A percentile compares a stretch with the other conserved stretches of the same genome.
Conservation (phyloP, 768 basidiomycete genomes). For the Mycena latifolia region DNA sequence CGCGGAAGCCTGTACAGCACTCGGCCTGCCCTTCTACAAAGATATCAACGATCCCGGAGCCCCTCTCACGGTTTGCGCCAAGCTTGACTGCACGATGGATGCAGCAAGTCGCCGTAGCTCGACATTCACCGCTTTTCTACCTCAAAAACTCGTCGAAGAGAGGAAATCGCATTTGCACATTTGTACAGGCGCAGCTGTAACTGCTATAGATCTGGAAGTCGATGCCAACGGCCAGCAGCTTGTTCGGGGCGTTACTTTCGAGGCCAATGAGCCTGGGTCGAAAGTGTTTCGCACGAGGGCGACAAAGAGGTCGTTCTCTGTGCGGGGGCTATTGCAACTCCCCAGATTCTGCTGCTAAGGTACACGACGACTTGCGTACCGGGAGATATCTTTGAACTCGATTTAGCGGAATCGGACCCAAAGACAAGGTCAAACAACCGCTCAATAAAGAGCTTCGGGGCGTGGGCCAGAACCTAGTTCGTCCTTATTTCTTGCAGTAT, state of each 20-base stretch:
- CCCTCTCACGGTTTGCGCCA: constrained; percentile 35
- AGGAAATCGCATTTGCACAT: constrained; percentile 38
- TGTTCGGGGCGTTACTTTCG: constrained; percentile 1
- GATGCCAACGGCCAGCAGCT: background rate
- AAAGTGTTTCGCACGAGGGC: constrained; percentile 7
- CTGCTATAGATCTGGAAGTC: constrained; percentile 23
- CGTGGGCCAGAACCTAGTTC: constrained; percentile 48
- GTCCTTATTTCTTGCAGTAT: constrained; percentile 1
- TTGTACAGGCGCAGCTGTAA: constrained; percentile 38
- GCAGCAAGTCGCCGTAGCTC: constrained; percentile 35
- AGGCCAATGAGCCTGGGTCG: constrained; percentile 4
- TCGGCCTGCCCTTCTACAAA: constrained; percentile 37
- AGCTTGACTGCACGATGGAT: constrained; percentile 40
- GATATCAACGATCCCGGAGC: constrained; percentile 38
- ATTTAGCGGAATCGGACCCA: constrained; percentile 56
- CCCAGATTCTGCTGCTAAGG: constrained; percentile 56
- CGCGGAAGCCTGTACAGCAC: constrained; percentile 22
- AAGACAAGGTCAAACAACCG: constrained; percentile 18
- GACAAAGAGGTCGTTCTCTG: constrained; percentile 46
- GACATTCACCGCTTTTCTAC: constrained; percentile 41
- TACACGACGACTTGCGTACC: background rate
- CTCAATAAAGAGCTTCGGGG: constrained; percentile 49
- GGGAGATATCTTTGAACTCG: constrained; percentile 25
- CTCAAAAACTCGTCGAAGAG: constrained; percentile 22
- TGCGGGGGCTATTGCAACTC: constrained; percentile 55